phyloP scores from a whole-genome alignment of 495 filamentous ascomycete genomes.

The Penicillium egyptiacum region DNA sequence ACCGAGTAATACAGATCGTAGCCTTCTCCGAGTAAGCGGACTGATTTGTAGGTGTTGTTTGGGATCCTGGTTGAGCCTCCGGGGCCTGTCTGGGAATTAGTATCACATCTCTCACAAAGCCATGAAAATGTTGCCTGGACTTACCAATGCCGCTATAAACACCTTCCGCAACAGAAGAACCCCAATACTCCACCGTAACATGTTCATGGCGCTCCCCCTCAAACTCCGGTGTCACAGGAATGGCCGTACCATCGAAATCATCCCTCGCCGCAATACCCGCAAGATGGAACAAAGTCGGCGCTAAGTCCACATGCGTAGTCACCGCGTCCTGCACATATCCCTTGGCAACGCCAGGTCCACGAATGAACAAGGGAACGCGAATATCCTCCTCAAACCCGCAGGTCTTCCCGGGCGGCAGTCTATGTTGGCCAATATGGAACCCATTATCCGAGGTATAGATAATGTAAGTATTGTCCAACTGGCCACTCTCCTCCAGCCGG shows the following conservation, averaged over 20 bases:
- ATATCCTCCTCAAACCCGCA: constrained; percentile 74
- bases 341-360: constrained; percentile 56
- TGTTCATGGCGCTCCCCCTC: constrained; percentile 56
- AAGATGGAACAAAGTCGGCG: constrained; percentile 60
- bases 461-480: constrained; percentile 68
- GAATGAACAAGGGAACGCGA: constrained; percentile 63
- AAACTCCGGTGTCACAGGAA: constrained; percentile 45
- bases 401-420: constrained; percentile 68
- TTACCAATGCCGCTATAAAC: constrained; percentile 33
- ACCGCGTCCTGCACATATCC: constrained; percentile 52
- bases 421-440: constrained; percentile 73
- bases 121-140: background rate
- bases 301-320: constrained; percentile 68
- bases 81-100: constrained; percentile 22
- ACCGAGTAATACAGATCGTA: constrained; percentile 65
- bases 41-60: constrained; percentile 66
- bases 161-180: constrained; percentile 52
- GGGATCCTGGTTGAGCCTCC: constrained; percentile 20
- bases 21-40: constrained; percentile 52
- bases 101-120: background rate
- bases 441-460: constrained; percentile 75
- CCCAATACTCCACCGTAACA: constrained; percentile 68
- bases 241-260: constrained; percentile 60
- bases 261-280: constrained; percentile 48
- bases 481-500: constrained; percentile 48